Evolutionary conservation across 257 asterid species (phyloP).

Genomic region (Nicotiana paniculata): DNA sequence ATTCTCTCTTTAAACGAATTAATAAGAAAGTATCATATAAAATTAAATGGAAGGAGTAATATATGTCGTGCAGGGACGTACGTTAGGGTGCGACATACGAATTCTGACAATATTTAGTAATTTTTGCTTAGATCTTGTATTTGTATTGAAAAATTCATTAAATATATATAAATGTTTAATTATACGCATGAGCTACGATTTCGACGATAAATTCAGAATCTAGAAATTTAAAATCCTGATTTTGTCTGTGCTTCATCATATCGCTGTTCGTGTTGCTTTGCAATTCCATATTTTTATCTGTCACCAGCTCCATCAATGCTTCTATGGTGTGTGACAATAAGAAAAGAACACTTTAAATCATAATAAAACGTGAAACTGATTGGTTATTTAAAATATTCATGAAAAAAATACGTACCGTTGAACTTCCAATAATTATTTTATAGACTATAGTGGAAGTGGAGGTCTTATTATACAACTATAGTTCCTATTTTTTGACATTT

Average conservation of each 20-base stretch:
- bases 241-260: background rate
- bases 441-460: background rate
- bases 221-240: too few species aligned
- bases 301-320: background rate
- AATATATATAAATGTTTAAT: too few species aligned
- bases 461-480: background rate
- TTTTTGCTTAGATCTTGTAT: too few species aligned
- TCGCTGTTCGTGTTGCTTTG: background rate
- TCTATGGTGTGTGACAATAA: background rate
- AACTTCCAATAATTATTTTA: background rate
- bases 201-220: too few species aligned
- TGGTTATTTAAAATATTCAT: background rate
- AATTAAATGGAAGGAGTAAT: too few species aligned
- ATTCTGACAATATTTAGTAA: too few species aligned
- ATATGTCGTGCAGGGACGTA: too few species aligned
- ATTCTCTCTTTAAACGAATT: too few species aligned
- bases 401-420: background rate
- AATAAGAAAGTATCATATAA: too few species aligned
- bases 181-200: too few species aligned
- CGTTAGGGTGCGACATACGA: too few species aligned
- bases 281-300: constrained; percentile 7
- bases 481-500: background rate
- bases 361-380: constrained; percentile 7
- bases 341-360: background rate
- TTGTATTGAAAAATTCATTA: too few species aligned